Percentiles rank a stretch among this genome's conserved stretches.
Conservation (phyloP, 2,329 filamentous ascomycete genomes). For the Septoria linicola region DNA sequence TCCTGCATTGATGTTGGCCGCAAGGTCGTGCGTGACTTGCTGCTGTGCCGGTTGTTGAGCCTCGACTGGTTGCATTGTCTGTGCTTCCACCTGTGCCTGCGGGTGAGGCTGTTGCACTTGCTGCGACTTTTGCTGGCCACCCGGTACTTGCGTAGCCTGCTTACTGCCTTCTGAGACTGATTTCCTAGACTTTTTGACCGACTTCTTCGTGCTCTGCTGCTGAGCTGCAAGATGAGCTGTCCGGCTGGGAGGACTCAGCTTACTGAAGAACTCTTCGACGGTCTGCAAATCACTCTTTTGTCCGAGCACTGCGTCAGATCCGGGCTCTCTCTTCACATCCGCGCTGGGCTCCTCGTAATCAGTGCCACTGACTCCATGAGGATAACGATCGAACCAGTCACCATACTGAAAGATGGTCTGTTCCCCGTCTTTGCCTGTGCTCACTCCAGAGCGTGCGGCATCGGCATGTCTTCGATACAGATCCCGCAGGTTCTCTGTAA, state of each 20-base stretch:
- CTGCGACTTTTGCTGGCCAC: constrained; percentile 25
- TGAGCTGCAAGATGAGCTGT: constrained; percentile 33
- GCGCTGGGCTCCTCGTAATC: constrained; percentile 74
- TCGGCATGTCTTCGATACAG: constrained; percentile 84
- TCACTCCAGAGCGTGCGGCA: constrained; percentile 65
- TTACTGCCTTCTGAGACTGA: constrained; percentile 32
- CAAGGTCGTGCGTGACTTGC: constrained; percentile 28
- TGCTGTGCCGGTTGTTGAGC: constrained; percentile 13
- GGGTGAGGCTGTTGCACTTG: no score
- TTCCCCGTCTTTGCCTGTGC: constrained; percentile 45
- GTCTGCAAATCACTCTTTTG: constrained; percentile 89
- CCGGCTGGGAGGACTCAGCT: constrained; percentile 61
- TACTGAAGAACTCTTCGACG: constrained; percentile 90
- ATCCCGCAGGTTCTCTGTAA: constrained; percentile 87
- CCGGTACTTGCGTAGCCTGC: constrained; percentile 14
- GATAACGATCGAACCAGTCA: constrained; percentile 96
- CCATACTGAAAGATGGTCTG: constrained; percentile 86
- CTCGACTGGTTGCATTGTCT: not conserved
- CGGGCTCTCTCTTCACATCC: constrained; percentile 68
- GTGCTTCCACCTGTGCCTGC: constrained; percentile 29
- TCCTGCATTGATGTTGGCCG: constrained; percentile 23
- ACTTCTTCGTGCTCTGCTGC: constrained; percentile 37
- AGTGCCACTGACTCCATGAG: constrained; percentile 80
- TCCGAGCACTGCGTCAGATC: constrained; percentile 83
- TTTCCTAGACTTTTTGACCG: constrained; percentile 32